Percentiles rank a stretch among this genome's conserved stretches.
These are phyloP conservation scores for Phalaenopsis equestris DNA, from an alignment of 106 monocot species.

Conservation along the genomic window DNA sequence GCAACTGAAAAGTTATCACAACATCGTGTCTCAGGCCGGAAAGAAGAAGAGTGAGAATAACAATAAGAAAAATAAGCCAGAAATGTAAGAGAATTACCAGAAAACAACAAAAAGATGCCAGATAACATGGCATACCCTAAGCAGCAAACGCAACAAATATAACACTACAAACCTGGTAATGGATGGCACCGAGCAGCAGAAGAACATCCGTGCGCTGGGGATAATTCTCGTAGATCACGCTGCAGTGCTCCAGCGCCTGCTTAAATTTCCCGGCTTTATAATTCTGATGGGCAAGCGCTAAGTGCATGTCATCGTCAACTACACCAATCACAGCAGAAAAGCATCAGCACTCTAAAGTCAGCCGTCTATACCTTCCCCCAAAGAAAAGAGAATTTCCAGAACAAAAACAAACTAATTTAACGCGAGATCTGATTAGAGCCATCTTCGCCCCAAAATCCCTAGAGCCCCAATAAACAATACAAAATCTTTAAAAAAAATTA, in stretches of 20 bases:
- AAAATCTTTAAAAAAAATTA: background rate
- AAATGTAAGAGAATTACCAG: background rate
- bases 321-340: constrained; percentile 9
- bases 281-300: constrained; percentile 72
- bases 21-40: background rate
- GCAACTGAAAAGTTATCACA: constrained; percentile 43
- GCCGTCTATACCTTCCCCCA: background rate
- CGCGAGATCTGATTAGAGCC: background rate
- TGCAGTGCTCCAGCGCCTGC: constrained; percentile 74
- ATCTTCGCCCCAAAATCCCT: background rate
- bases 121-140: background rate
- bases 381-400: background rate
- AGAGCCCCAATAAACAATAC: background rate
- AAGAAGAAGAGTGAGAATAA: background rate
- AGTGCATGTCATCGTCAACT: constrained; percentile 61
- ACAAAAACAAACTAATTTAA: background rate
- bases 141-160: background rate
- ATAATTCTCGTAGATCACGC: constrained; percentile 58
- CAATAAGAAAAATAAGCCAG: background rate
- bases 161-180: constrained; percentile 64
- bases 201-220: constrained; percentile 78
- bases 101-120: background rate
- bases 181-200: constrained; percentile 78
- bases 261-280: constrained; percentile 77
- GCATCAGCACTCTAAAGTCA: background rate